phyloP scores from a whole-genome alignment of 371 early-diverging fungal species.

The Apophysomyces elegans region DNA sequence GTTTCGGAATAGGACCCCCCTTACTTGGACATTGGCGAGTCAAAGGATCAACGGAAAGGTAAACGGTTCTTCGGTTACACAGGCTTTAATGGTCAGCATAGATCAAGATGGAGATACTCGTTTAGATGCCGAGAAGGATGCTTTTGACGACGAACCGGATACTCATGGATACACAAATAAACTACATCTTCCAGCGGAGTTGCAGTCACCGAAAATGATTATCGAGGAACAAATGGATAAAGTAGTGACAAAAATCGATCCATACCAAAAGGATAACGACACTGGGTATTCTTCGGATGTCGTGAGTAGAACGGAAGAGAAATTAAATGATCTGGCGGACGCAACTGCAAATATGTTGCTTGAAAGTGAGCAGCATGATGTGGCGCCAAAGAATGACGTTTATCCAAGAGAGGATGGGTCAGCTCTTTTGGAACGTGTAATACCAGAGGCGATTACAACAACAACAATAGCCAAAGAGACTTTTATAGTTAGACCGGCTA shows the following conservation, averaged over 20 bases:
- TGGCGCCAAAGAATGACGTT: conserved; percentile 34
- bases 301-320: not conserved
- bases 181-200: conserved; percentile 42
- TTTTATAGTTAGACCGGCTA: conserved; percentile 50
- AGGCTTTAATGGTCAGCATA: not conserved
- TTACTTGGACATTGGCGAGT: conserved; percentile 52
- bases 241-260: conserved; percentile 51
- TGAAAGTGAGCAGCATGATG: not conserved
- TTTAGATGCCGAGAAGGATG: conserved; percentile 22
- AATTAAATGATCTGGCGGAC: not conserved
- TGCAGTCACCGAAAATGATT: conserved; percentile 59
- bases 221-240: conserved; percentile 59
- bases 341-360: not conserved
- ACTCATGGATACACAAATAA: conserved; percentile 17
- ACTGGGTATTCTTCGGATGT: not conserved
- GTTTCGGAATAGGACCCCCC: conserved; percentile 41
- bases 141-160: conserved; percentile 54
- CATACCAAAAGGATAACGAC: conserved; percentile 19
- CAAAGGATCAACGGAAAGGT: conserved; percentile 27
- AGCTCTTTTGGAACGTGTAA: conserved; percentile 40
- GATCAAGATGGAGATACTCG: not conserved
- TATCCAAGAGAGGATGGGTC: conserved; percentile 44
- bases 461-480: conserved; percentile 52
- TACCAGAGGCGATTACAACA: conserved; percentile 46
- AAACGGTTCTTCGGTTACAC: not conserved